Evolutionary conservation across 495 filamentous ascomycete species (phyloP), one percentile per base, ranked within the genome.

Genomic region (Podospora fimiseda): DNA sequence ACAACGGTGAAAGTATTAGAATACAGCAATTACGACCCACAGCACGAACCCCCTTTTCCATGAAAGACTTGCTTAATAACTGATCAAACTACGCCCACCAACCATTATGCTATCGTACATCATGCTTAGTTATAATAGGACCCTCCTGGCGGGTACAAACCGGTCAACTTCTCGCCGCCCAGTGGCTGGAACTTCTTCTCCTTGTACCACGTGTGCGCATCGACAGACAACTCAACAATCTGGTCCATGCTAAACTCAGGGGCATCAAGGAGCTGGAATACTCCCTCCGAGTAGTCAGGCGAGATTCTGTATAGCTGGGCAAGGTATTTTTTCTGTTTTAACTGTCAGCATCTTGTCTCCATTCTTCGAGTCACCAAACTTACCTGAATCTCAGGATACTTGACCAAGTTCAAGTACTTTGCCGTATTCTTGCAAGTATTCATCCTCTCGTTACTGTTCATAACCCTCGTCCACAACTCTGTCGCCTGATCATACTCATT

Each of bases 241-340:
- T 74, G 62, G 27, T 64, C 52, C 40, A 80, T 73, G 2, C 65
- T 59, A 53, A 80, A 81, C 20, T 60, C 47, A 43, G 65, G 59
- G 49, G 72, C 60, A 2, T 64, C 70, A 15, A 81, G 53, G 40
- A 69, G 50, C 15, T 75, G 66, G 49, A 73, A 80, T 6, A 81
- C 70, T 0, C 65, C 72, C 33, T 64, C 57, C 0, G 77, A 65
- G 55, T 76, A 80, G 45, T 71, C 69, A 0, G 72, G 73, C 2
- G 64, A 65, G 41, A 81, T 78, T 30, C 74, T 73, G 57, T 76
- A 75, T 20, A 74, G 63, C 62, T 83, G 80, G 1, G 76, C 74
- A 2, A 82, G 59, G 56, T 81, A 83, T 46, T 74, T 76, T 33
- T 71, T 68, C 68, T 81, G 60, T 47, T 45, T 15, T 42, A n/a